Base-by-base conservation (phyloP, 441 rosid species). In the Bocquillonia castaneifolia region DNA sequence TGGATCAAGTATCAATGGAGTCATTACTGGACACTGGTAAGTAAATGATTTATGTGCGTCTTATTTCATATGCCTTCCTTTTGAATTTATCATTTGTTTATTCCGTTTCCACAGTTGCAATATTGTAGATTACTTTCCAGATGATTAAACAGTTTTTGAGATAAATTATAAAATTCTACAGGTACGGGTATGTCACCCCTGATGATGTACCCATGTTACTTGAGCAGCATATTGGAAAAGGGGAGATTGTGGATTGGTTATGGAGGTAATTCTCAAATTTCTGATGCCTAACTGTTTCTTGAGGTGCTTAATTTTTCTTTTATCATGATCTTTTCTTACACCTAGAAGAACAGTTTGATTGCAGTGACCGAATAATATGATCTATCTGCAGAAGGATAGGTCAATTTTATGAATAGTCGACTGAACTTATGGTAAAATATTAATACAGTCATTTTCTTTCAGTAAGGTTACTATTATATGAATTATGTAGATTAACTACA, bases 131-230 rank as follows among this genome's bases (percentile, higher is more conserved):
- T 42, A 3, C 25, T 31, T 22, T 18, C 28, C 14, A 13, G 42
- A 53, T 54, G 31, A 18, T 26, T 3, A 32, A 51, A 23, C 39
- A 23, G 76, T 29, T 63, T 52, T 37, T 9, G 4, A 4, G 25
- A 31, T 5, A 42, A 18, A n/a, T 15, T 22, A 47, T 18, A 32
- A 51, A 40, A 66, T 75, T 77, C 60, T 68, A 58, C 68, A 92
- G 98, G 98, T 92, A 90, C 73, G 99, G 99, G 57, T 94, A 92
- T 80, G 96, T 92, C 67, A 59, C 83, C 10, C 99, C 94, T 42
- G 99, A 92, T 58, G 96, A 90, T 69, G 90, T 94, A 60, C 85
- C 86, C 63, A 20, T 67, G 61, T 82, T 94, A 73, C 79, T 94
- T 56, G 91, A 87, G 84, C 88, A 88, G 79, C 99, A 94, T 76